Conservation (phyloP, 139 green algal genomes). For the Ettlia oleoabundans region DNA sequence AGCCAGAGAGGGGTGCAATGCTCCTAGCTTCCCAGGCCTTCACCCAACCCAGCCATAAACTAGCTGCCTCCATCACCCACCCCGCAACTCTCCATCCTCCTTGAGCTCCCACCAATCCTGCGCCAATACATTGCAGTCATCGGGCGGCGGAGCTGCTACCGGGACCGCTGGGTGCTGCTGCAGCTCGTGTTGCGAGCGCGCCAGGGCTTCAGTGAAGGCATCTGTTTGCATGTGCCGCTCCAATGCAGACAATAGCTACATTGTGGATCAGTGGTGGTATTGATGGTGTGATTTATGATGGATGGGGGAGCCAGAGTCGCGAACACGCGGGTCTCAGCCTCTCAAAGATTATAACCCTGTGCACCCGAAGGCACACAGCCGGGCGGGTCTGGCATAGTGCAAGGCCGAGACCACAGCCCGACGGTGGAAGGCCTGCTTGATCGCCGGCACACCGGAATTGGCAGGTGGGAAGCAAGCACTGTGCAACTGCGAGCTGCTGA, state of each 20-base stretch:
- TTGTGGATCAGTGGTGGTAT: too few relatives aligned
- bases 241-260: slow-evolving; percentile 16
- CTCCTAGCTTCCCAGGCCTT: not conserved
- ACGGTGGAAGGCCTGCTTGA: not conserved
- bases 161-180: not conserved
- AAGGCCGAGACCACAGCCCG: not conserved
- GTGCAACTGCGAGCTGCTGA: too few relatives aligned
- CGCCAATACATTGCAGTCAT: slow-evolving; percentile 34
- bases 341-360: not conserved
- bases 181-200: slow-evolving; percentile 36
- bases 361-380: not conserved
- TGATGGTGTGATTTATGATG: not conserved
- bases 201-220: slow-evolving; percentile 27
- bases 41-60: too few relatives aligned
- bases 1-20: not conserved
- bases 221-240: slow-evolving; percentile 31
- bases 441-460: not conserved
- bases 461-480: too few relatives aligned
- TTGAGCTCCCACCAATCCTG: slow-evolving; percentile 52
- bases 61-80: not conserved
- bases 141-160: not conserved
- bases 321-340: not conserved
- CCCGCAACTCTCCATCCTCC: slow-evolving; percentile 27
- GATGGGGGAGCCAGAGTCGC: not conserved
- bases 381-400: not conserved